Evolutionary conservation across 305 asterid species (phyloP), one percentile per base, ranked within the genome.

Genomic region (Fraxinus latifolia): DNA sequence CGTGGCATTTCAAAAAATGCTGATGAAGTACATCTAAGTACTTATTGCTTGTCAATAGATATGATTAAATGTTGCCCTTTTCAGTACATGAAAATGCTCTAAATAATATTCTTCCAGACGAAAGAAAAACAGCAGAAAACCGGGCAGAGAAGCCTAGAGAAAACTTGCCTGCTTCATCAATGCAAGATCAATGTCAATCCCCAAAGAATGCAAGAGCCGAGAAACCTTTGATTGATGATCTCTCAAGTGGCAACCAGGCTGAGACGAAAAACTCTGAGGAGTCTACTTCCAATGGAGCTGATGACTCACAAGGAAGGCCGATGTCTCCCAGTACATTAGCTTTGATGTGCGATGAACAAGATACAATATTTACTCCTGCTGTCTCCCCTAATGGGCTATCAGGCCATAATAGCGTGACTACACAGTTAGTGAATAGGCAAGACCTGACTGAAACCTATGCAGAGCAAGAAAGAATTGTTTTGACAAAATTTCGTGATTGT

Each of bases 291-390:
- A 94, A 90, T 89, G 89, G 88, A 87, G 90, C 87, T 80, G 98
- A 91, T 81, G 81, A 83, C 75, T 87, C 96, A 58, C 91, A 88
- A 88, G 88, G 90, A 86, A 87, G 95, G 83, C 97, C 98, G 31
- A 89, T 91, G 96, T 96, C 99, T 76, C 99, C 98, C 15, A 93
- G 97, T 82, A 96, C 98, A 23, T 89, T 94, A 88, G 99, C 99
- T 76, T 89, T 96, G 82, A 92, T 96, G 98, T 96, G 99, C 23
- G 98, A 96, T 39, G 99, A 96, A 86, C 91, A 89, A 84, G 98
- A 91, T 80, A 83, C 94, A 8, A 86, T 93, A 92, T 96, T 94
- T 86, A 42, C 88, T 81, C 60, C 92, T 50, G 84, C 81, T 85
- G 83, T 90, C 90, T 85, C 95, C 82, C 81, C 91, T 7, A 89